phyloP scores from a whole-genome alignment of 192 early-diverging fungal species.

The Spinellus fusiger region DNA sequence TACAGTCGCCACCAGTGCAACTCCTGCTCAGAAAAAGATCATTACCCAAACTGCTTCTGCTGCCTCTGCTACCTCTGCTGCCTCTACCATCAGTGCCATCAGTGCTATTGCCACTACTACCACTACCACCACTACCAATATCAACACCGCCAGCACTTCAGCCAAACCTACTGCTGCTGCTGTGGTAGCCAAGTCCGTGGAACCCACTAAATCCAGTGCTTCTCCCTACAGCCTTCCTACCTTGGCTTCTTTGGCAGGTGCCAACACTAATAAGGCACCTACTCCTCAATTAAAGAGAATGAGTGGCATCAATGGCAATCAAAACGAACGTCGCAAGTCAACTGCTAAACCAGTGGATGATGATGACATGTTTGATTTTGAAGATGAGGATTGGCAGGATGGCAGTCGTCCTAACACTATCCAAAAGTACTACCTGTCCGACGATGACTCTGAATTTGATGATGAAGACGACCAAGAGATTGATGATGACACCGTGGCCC shows the following conservation, averaged over 20 bases:
- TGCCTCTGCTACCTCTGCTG: neutral
- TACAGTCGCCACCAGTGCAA: neutral
- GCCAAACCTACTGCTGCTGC: constrained; percentile 1
- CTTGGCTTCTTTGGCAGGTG: constrained; percentile 20
- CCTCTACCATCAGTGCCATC: neutral
- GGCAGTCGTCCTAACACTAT: constrained; percentile 36
- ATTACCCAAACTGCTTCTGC: neutral
- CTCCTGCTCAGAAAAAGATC: neutral
- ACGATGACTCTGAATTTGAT: constrained; percentile 51
- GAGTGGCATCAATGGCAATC: neutral
- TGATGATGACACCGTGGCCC: constrained; percentile 83
- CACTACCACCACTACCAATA: neutral
- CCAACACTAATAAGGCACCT: neutral
- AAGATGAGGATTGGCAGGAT: constrained; percentile 74
- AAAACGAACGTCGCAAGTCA: neutral
- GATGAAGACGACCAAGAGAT: constrained; percentile 80
- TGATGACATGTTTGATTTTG: constrained; percentile 76
- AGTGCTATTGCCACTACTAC: neutral
- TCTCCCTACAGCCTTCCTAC: constrained; percentile 7
- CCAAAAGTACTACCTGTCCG: constrained; percentile 42
- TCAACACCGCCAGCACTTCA: neutral
- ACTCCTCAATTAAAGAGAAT: constrained; percentile 1
- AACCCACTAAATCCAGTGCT: neutral
- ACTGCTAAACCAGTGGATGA: constrained; percentile 34
- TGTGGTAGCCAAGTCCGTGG: constrained; percentile 4